phyloP scores from a whole-genome alignment of 139 green algal genomes.

The Chlamydomonas eustigma region DNA sequence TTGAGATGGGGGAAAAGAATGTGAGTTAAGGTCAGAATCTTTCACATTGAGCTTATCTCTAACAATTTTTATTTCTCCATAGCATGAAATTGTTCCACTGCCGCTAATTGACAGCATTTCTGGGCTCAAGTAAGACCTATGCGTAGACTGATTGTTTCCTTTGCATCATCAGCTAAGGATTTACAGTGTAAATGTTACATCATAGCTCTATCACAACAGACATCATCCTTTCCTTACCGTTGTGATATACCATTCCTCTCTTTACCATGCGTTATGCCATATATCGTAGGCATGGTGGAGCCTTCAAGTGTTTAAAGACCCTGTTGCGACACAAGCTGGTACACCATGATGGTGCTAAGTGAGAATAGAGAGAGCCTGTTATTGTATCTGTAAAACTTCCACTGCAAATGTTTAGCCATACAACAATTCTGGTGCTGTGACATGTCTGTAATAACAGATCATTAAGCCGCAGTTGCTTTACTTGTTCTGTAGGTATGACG shows the following conservation, averaged over 20 bases:
- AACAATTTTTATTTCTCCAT: constrained; percentile 30
- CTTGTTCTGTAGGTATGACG: constrained; percentile 85
- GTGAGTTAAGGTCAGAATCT: constrained; percentile 53
- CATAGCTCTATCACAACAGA: too few relatives aligned
- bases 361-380: too few relatives aligned
- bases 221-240: too few relatives aligned
- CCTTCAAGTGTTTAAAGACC: constrained; percentile 72
- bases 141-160: too few relatives aligned
- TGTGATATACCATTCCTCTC: background rate
- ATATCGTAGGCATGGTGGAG: constrained; percentile 69
- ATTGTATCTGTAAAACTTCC: too few relatives aligned
- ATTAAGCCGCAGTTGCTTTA: too few relatives aligned
- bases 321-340: constrained; percentile 95
- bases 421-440: too few relatives aligned
- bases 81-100: constrained; percentile 94
- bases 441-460: too few relatives aligned
- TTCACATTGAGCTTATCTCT: too few relatives aligned
- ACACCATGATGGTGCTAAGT: constrained; percentile 86
- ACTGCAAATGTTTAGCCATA: too few relatives aligned
- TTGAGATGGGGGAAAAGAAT: constrained; percentile 98
- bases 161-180: too few relatives aligned
- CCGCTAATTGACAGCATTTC: constrained; percentile 89
- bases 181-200: too few relatives aligned
- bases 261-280: background rate
- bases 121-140: constrained; percentile 71